These are phyloP conservation scores for Cymodocea nodosa DNA, from an alignment of 116 monocot genomes.

Conservation along the genomic window DNA sequence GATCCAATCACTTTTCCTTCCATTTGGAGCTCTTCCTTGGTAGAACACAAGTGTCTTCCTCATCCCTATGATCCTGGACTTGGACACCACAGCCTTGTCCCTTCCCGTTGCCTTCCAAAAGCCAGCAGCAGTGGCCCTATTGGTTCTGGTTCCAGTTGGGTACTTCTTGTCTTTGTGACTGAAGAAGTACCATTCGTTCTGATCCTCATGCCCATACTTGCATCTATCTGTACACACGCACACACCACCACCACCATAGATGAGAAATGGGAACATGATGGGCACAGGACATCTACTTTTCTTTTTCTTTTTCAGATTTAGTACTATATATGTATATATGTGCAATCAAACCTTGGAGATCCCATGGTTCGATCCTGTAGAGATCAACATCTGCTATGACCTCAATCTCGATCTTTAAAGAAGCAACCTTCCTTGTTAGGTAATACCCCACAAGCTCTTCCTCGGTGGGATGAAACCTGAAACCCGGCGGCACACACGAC, in stretches of 20 bases:
- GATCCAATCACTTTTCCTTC: slow-evolving; percentile 81
- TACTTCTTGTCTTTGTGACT: slow-evolving; percentile 86
- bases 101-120: slow-evolving; percentile 98
- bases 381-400: slow-evolving; percentile 81
- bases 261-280: too few relatives aligned
- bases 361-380: slow-evolving; percentile 93
- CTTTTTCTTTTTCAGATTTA: too few relatives aligned
- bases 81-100: slow-evolving; percentile 79
- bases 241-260: too few relatives aligned
- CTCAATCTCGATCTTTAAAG: slow-evolving; percentile 61
- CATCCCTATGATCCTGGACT: slow-evolving; percentile 62
- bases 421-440: slow-evolving; percentile 65
- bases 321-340: too few relatives aligned
- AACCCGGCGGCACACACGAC: slow-evolving; percentile 80
- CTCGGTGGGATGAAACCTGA: slow-evolving; percentile 93
- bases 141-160: slow-evolving; percentile 79
- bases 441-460: slow-evolving; percentile 97
- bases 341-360: slow-evolving; percentile 51
- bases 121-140: slow-evolving; percentile 69
- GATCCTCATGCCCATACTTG: slow-evolving; percentile 66
- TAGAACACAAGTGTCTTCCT: slow-evolving; percentile 97
- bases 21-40: slow-evolving; percentile 70
- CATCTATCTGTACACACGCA: slow-evolving; percentile 43
- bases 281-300: too few relatives aligned
- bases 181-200: slow-evolving; percentile 91